phyloP scores from a whole-genome alignment of 495 filamentous ascomycete species.

The Lophium mytilinum region DNA sequence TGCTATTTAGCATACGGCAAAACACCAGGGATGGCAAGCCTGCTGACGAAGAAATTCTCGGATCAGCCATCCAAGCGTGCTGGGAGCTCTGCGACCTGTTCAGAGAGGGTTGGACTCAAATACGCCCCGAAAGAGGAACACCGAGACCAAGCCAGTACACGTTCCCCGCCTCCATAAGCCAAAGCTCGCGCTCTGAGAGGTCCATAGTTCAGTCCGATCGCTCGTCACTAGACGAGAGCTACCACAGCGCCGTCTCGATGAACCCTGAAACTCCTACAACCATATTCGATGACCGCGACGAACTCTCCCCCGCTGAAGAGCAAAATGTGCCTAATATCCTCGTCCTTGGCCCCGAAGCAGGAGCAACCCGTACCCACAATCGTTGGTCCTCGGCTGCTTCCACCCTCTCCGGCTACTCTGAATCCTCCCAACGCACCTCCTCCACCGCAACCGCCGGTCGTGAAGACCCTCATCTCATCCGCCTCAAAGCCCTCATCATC shows the following conservation, averaged over 20 bases:
- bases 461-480: slow-evolving; percentile 66
- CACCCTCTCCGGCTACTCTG: slow-evolving; percentile 60
- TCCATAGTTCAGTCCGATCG: slow-evolving; percentile 30
- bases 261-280: slow-evolving; percentile 84
- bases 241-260: slow-evolving; percentile 18
- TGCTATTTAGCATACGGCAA: slow-evolving; percentile 87
- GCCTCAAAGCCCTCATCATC: slow-evolving; percentile 65
- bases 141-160: slow-evolving; percentile 71
- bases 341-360: slow-evolving; percentile 58
- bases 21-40: slow-evolving; percentile 64
- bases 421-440: slow-evolving; percentile 33
- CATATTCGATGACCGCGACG: slow-evolving; percentile 80
- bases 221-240: slow-evolving; percentile 33
- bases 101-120: slow-evolving; percentile 85
- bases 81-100: slow-evolving; percentile 95
- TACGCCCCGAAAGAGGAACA: slow-evolving; percentile 79
- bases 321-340: slow-evolving; percentile 73
- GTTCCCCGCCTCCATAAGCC: slow-evolving; percentile 40
- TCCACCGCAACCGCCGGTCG: slow-evolving; percentile 60
- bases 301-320: slow-evolving; percentile 64
- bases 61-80: slow-evolving; percentile 82
- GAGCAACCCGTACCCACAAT: slow-evolving; percentile 27
- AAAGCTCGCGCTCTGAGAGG: slow-evolving; percentile 32
- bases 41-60: slow-evolving; percentile 73
- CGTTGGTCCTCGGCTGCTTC: slow-evolving; percentile 69